Evolutionary conservation across 2,329 filamentous ascomycete species (phyloP).

Genomic region (Diaporthe batatas): DNA sequence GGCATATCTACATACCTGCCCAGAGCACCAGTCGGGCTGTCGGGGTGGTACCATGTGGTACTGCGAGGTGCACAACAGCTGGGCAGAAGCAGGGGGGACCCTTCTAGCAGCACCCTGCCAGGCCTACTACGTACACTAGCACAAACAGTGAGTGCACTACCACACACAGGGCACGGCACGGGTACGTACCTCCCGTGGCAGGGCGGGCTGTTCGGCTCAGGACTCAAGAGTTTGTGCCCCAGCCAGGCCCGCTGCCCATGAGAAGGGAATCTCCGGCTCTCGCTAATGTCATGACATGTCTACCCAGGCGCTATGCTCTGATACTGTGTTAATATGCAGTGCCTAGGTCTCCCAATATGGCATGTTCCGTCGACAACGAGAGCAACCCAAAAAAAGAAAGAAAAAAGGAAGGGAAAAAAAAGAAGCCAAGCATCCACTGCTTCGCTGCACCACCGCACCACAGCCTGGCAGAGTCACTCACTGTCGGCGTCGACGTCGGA

Average conservation of each 20-base stretch:
- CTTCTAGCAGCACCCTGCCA: slow-evolving; percentile 25
- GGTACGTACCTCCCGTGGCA: not conserved
- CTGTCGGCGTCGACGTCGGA: slow-evolving; percentile 4
- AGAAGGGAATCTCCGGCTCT: slow-evolving; percentile 19
- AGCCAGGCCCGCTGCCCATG: slow-evolving; percentile 16
- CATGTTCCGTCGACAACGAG: not conserved
- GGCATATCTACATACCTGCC: not conserved
- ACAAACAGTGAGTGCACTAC: not conserved
- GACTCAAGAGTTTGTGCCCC: not conserved
- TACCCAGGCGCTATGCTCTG: not conserved
- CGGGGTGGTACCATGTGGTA: not conserved
- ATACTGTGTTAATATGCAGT: not conserved
- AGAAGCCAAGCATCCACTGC: not conserved
- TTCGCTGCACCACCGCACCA: not conserved
- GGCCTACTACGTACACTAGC: not conserved
- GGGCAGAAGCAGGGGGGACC: slow-evolving; percentile 12
- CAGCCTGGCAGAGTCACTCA: slow-evolving; percentile 4
- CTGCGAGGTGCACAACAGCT: slow-evolving; percentile 1
- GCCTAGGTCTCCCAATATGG: not conserved
- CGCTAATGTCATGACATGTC: not conserved
- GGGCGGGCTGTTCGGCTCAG: not conserved
- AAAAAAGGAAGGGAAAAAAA: too few species aligned
- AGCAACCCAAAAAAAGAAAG: not conserved
- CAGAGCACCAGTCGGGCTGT: not conserved
- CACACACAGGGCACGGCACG: not conserved